phyloP scores from a whole-genome alignment of 208 protist species.

The Herpetomonas samuelpessoai region DNA sequence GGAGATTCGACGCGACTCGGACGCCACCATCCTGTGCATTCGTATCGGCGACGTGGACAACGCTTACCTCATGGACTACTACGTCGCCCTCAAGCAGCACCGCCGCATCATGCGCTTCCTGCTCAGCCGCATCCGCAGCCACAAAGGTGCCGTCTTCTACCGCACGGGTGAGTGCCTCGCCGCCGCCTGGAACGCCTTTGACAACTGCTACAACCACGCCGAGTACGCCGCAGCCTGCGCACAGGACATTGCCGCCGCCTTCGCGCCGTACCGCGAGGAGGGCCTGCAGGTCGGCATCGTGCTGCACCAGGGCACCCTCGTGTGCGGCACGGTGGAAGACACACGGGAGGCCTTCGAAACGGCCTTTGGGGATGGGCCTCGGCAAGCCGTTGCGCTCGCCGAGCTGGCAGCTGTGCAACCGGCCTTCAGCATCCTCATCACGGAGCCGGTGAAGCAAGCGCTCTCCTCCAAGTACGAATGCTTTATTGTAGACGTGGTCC shows the following conservation, averaged over 20 bases:
- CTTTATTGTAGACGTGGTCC: slow-evolving; percentile 80
- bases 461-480: slow-evolving; percentile 68
- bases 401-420: slow-evolving; percentile 54
- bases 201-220: slow-evolving; percentile 69
- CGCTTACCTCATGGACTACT: slow-evolving; percentile 70
- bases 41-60: slow-evolving; percentile 53
- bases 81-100: slow-evolving; percentile 55
- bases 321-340: slow-evolving; percentile 80
- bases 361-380: slow-evolving; percentile 67
- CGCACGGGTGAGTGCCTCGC: slow-evolving; percentile 68
- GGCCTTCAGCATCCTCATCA: slow-evolving; percentile 55
- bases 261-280: slow-evolving; percentile 42
- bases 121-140: slow-evolving; percentile 57
- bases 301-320: slow-evolving; percentile 72
- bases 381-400: slow-evolving; percentile 52
- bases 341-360: slow-evolving; percentile 76
- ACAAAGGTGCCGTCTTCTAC: slow-evolving; percentile 72
- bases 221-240: slow-evolving; percentile 66
- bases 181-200: slow-evolving; percentile 85
- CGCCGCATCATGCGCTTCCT: slow-evolving; percentile 75
- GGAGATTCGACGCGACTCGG: slow-evolving; percentile 46
- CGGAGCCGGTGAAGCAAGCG: slow-evolving; percentile 78
- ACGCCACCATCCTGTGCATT: slow-evolving; percentile 65
- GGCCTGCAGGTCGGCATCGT: slow-evolving; percentile 77
- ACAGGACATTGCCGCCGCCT: slow-evolving; percentile 51